phyloP scores from a whole-genome alignment of 495 filamentous ascomycete genomes.

The Glarea lozoyensis region DNA sequence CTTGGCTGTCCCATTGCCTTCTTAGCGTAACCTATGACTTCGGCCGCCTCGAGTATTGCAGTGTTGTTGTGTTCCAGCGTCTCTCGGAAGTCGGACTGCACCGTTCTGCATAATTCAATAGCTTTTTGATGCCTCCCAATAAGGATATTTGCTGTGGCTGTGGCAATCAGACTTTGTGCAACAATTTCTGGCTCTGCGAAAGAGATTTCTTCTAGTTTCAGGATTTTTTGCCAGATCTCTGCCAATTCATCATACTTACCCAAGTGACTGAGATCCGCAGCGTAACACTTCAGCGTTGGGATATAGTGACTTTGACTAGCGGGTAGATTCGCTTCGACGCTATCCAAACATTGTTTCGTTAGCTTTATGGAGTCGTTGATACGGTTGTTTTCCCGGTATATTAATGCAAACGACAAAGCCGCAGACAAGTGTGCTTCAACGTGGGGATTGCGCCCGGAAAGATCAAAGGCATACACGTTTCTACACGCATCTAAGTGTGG shows the following conservation, averaged over 20 bases:
- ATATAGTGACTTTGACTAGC: background rate
- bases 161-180: background rate
- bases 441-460: background rate
- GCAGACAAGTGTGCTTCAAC: background rate
- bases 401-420: background rate
- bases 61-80: background rate
- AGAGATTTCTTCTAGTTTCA: background rate
- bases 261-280: background rate
- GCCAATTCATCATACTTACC: background rate
- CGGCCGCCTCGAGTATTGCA: background rate
- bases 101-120: background rate
- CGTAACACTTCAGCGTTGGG: background rate
- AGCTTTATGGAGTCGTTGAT: background rate
- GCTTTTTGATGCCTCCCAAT: background rate
- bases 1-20: background rate
- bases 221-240: background rate
- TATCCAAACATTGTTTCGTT: background rate
- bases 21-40: background rate
- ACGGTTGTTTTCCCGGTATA: background rate
- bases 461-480: background rate
- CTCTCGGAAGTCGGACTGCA: background rate
- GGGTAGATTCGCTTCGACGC: background rate
- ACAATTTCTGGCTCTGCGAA: background rate
- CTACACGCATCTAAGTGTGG: constrained; percentile 23
- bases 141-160: background rate